phyloP scores from a whole-genome alignment of 352 stramenopile genomes.

The Elongisporangium senticosum region DNA sequence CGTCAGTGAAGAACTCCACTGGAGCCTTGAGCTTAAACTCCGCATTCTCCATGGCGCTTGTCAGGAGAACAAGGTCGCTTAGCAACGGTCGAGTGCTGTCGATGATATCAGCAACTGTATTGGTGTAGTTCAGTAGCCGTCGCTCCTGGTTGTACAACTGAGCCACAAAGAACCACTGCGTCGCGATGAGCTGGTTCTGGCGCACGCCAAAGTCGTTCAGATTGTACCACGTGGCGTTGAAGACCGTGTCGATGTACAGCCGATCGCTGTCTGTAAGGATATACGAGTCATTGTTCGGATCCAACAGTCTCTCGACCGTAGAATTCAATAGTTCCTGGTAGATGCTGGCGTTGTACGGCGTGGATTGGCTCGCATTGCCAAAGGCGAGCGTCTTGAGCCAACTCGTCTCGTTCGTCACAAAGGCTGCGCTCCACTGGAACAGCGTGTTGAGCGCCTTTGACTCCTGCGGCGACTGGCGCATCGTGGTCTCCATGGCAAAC shows the following conservation, averaged over 20 bases:
- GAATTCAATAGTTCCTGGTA: conserved; percentile 48
- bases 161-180: conserved; percentile 37
- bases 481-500: conserved; percentile 26
- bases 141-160: conserved; percentile 40
- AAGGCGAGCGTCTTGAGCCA: conserved; percentile 29
- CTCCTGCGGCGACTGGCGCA: background rate
- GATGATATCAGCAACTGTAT: conserved; percentile 25
- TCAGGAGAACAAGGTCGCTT: conserved; percentile 26
- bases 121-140: conserved; percentile 29
- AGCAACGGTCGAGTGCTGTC: conserved; percentile 27
- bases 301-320: conserved; percentile 26
- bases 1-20: conserved; percentile 53
- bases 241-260: conserved; percentile 30
- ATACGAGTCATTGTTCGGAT: conserved; percentile 34
- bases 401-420: conserved; percentile 18
- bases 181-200: conserved; percentile 41
- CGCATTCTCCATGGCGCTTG: conserved; percentile 37
- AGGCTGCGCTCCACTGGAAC: conserved; percentile 53
- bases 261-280: conserved; percentile 30
- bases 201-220: conserved; percentile 27
- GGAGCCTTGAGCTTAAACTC: conserved; percentile 54
- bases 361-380: conserved; percentile 29
- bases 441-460: conserved; percentile 9
- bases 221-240: conserved; percentile 50
- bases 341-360: conserved; percentile 39